Percentiles rank a stretch among this genome's conserved stretches.
phyloP scores from a whole-genome alignment of 73 alveolate genomes.

The Paramecium tetraurelia region DNA sequence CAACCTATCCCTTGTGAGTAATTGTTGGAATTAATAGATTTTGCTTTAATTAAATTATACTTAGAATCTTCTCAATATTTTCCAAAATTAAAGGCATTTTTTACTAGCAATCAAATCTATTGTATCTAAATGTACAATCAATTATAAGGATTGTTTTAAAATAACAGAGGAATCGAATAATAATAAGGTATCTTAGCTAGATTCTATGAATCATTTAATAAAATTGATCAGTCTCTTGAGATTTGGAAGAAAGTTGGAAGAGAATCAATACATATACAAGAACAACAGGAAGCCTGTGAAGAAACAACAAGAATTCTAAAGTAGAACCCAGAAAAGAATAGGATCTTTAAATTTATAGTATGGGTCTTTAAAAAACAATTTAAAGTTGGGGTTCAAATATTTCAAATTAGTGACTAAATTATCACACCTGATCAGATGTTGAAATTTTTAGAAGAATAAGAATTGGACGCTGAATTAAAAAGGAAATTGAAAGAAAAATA shows the following conservation, averaged over 20 bases:
- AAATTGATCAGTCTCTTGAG: not conserved
- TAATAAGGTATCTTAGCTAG: constrained; percentile 31
- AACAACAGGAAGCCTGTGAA: constrained; percentile 17
- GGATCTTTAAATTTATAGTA: constrained; percentile 34
- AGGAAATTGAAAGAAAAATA: constrained; percentile 22
- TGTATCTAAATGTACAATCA: not conserved
- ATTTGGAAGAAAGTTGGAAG: not conserved
- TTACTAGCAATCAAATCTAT: not conserved
- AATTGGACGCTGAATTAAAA: not conserved
- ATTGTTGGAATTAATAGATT: constrained; percentile 32
- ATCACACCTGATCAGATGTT: constrained; percentile 35
- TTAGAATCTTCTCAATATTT: not conserved
- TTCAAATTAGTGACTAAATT: not conserved
- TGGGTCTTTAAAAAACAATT: constrained; percentile 9
- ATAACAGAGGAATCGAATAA: not conserved
- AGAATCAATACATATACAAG: not conserved
- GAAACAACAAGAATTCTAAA: constrained; percentile 23
- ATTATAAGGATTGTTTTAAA: not conserved
- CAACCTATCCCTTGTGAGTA: constrained; percentile 21
- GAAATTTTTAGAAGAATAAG: constrained; percentile 17
- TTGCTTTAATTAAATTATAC: constrained; percentile 29
- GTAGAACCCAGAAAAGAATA: constrained; percentile 21
- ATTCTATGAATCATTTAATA: constrained; percentile 42
- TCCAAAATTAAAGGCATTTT: not conserved
- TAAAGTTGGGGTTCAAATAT: not conserved